These are phyloP conservation scores for Exserohilum turcica DNA, from an alignment of 2,329 filamentous ascomycete genomes.

Conservation along the genomic window DNA sequence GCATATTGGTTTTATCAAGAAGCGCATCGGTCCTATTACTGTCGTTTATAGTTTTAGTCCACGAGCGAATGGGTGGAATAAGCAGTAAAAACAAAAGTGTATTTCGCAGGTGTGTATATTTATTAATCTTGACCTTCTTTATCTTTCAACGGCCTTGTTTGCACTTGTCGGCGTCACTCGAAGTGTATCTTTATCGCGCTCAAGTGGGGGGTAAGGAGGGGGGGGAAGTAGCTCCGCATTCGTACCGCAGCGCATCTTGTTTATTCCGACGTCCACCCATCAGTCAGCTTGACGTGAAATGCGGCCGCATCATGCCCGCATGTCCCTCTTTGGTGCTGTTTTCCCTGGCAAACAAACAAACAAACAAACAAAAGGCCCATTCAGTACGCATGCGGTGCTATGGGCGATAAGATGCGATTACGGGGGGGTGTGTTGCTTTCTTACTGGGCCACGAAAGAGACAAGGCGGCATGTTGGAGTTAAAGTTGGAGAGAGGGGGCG, in stretches of 20 bases:
- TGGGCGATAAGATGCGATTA: not conserved
- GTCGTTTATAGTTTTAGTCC: not conserved
- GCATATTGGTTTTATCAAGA: not conserved
- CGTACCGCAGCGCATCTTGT: slow-evolving; percentile 5
- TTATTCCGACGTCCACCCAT: slow-evolving; percentile 10
- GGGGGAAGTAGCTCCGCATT: not conserved
- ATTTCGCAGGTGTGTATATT: not conserved
- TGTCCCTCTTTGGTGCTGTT: not conserved
- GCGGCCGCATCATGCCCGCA: not conserved
- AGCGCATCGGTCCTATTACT: not conserved
- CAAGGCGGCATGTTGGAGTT: not conserved
- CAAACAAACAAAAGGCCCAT: too few species aligned
- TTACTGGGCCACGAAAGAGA: too few species aligned
- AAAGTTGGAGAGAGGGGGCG: not conserved
- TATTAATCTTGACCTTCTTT: not conserved
- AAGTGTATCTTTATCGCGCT: slow-evolving; percentile 1
- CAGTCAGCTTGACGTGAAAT: not conserved
- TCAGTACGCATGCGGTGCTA: not conserved
- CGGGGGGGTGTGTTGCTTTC: not conserved
- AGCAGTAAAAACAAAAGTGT: not conserved
- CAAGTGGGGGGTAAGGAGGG: slow-evolving; percentile 6
- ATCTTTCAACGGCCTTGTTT: not conserved
- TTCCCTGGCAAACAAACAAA: too few species aligned
- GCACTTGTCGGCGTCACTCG: not conserved
- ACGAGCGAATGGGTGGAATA: not conserved